Evolutionary conservation across 2,329 filamentous ascomycete genomes (phyloP).

Genomic region (Alternaria dauci): DNA sequence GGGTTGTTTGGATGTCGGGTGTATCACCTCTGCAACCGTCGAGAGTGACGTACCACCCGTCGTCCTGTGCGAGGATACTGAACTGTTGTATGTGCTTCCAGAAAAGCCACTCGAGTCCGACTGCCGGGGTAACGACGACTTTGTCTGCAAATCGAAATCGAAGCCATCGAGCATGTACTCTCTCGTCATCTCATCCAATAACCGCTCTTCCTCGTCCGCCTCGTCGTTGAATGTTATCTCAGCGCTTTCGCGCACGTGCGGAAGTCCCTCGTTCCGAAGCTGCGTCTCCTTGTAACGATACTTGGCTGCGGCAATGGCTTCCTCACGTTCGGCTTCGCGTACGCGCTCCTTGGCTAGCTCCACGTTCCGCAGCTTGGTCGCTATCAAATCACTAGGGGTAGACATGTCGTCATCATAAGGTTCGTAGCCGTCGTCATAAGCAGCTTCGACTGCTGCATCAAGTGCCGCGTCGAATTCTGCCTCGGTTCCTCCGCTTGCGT

Average conservation of each 20-base stretch:
- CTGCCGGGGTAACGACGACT: slow-evolving; percentile 75
- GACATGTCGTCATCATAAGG: slow-evolving; percentile 62
- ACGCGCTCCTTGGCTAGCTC: slow-evolving; percentile 80
- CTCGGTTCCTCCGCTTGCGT: slow-evolving; percentile 76
- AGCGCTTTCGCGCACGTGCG: slow-evolving; percentile 50
- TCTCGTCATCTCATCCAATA: slow-evolving; percentile 85
- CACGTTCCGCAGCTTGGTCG: slow-evolving; percentile 64
- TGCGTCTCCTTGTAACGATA: slow-evolving; percentile 63
- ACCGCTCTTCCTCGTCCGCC: slow-evolving; percentile 60
- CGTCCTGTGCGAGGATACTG: slow-evolving; percentile 74
- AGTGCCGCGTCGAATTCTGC: slow-evolving; percentile 93
- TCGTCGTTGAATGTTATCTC: slow-evolving; percentile 49
- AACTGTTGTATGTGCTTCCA: slow-evolving; percentile 82
- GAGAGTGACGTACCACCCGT: slow-evolving; percentile 74
- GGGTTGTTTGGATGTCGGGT: slow-evolving; percentile 49
- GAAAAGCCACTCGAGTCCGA: slow-evolving; percentile 84
- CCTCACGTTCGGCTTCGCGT: slow-evolving; percentile 76
- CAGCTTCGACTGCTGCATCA: slow-evolving; percentile 94
- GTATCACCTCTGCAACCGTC: slow-evolving; percentile 72
- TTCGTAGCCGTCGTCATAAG: slow-evolving; percentile 91
- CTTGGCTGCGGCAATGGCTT: slow-evolving; percentile 66
- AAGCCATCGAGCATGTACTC: slow-evolving; percentile 86
- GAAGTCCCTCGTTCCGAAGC: slow-evolving; percentile 57
- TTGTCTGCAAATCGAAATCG: slow-evolving; percentile 73
- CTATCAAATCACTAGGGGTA: slow-evolving; percentile 40